Conservation (phyloP, 306 rosid species). For the Glycyrrhiza uralensis region DNA sequence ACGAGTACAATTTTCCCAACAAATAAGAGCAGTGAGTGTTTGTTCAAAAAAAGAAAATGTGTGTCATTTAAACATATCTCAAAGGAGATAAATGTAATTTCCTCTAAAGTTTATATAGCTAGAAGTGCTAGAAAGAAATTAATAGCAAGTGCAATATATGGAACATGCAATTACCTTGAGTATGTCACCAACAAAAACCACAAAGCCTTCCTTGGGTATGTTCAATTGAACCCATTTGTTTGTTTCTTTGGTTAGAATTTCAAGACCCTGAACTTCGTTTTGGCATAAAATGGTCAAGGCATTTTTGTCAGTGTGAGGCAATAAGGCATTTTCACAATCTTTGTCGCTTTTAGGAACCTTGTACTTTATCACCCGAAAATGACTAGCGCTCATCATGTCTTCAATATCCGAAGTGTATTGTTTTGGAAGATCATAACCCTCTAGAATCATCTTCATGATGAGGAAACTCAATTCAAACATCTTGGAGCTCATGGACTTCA, state of each 20-base stretch:
- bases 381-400: constrained; percentile 11
- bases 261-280: constrained; percentile 53
- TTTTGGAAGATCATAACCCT: constrained; percentile 43
- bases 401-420: constrained; percentile 33
- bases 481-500: constrained; percentile 35
- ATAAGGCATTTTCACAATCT: constrained; percentile 22
- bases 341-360: constrained; percentile 26
- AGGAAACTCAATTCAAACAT: constrained; percentile 30
- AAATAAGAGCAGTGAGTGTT: too few relatives aligned
- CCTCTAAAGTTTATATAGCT: too few relatives aligned
- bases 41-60: too few relatives aligned
- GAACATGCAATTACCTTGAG: constrained; percentile 36
- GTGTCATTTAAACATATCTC: too few relatives aligned
- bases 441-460: constrained; percentile 43
- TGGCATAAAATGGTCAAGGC: constrained; percentile 43
- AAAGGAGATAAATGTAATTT: too few relatives aligned
- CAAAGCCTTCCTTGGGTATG: constrained; percentile 33
- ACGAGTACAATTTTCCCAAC: too few relatives aligned
- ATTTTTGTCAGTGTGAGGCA: constrained; percentile 54
- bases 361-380: constrained; percentile 46
- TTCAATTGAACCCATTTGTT: constrained; percentile 42
- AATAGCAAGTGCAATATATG: neutral
- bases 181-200: constrained; percentile 49
- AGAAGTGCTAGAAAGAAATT: neutral
- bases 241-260: constrained; percentile 41